Percentiles rank a stretch among this genome's conserved stretches.
These are phyloP conservation scores for Stachybotrys echinatus DNA, from an alignment of 2,329 filamentous ascomycete species.

Conservation along the genomic window DNA sequence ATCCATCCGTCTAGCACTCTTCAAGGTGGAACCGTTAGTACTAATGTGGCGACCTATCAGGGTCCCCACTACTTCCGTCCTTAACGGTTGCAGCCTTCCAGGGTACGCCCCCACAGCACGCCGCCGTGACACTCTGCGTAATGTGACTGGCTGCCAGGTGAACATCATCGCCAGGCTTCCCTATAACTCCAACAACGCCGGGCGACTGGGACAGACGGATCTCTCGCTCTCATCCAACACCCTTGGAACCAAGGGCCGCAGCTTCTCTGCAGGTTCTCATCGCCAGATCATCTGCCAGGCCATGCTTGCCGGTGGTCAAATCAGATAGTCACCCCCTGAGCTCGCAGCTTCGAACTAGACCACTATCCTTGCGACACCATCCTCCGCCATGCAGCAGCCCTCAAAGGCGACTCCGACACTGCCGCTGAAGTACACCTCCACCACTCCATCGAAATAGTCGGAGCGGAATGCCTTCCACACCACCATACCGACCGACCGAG, in stretches of 20 bases:
- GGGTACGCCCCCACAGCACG: not conserved
- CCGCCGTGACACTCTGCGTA: not conserved
- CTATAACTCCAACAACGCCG: too few species aligned
- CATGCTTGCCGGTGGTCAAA: not conserved
- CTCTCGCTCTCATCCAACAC: too few species aligned
- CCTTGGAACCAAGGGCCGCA: not conserved
- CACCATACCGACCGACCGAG: conserved; percentile 47
- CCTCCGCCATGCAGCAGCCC: not conserved
- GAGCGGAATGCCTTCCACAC: conserved; percentile 53
- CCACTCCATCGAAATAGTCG: conserved; percentile 5
- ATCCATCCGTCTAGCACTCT: too few species aligned
- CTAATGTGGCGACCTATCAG: too few species aligned
- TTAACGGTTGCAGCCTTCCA: too few species aligned
- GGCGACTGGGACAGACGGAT: too few species aligned
- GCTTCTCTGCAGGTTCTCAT: too few species aligned
- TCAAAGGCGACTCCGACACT: not conserved
- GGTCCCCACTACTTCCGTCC: too few species aligned
- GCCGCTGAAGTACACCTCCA: not conserved
- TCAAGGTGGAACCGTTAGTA: too few species aligned
- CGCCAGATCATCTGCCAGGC: too few species aligned
- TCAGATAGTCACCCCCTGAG: not conserved
- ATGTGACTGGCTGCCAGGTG: not conserved
- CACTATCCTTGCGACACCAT: not conserved
- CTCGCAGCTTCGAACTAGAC: not conserved
- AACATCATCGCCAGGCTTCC: not conserved